A percentile compares a stretch with the other conserved stretches of the same genome.
Conservation (phyloP, 768 basidiomycete species). For the Goffeauzyma gilvescens region DNA sequence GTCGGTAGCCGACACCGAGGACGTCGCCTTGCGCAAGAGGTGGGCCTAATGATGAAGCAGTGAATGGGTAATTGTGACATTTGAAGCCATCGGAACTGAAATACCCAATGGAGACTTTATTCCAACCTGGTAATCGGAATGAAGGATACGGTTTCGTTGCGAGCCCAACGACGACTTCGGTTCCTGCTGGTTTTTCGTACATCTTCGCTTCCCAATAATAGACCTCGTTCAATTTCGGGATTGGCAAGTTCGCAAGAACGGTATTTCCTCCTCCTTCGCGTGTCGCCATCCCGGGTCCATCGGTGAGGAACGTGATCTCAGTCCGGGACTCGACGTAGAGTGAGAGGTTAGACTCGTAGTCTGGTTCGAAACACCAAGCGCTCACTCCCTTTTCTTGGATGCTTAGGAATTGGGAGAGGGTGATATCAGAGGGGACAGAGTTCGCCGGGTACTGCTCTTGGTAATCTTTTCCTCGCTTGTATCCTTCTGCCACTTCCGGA, state of each 20-base stretch:
- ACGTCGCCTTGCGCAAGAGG: constrained; percentile 82
- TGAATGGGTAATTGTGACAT: constrained; percentile 92
- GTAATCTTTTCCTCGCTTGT: constrained; percentile 56
- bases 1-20: constrained; percentile 84
- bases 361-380: constrained; percentile 98
- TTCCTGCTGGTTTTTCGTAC: constrained; percentile 80
- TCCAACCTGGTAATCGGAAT: constrained; percentile 75
- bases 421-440: constrained; percentile 94
- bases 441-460: constrained; percentile 70
- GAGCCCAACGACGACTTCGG: constrained; percentile 75
- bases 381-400: constrained; percentile 99
- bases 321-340: constrained; percentile 86
- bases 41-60: constrained; percentile 62
- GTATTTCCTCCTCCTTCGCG: constrained; percentile 82
- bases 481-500: constrained; percentile 49
- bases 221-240: constrained; percentile 94
- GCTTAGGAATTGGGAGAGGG: constrained; percentile 89
- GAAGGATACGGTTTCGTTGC: constrained; percentile 94
- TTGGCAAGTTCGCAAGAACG: constrained; percentile 87
- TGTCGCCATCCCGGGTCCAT: constrained; percentile 39
- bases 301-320: constrained; percentile 78
- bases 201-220: constrained; percentile 99
- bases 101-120: constrained; percentile 77
- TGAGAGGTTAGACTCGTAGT: constrained; percentile 83
- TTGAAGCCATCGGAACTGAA: constrained; percentile 82